Percentiles rank a stretch among this genome's conserved stretches.
Conservation (phyloP, 1,284 basidiomycete genomes). For the Fomitiporia mediterranea region DNA sequence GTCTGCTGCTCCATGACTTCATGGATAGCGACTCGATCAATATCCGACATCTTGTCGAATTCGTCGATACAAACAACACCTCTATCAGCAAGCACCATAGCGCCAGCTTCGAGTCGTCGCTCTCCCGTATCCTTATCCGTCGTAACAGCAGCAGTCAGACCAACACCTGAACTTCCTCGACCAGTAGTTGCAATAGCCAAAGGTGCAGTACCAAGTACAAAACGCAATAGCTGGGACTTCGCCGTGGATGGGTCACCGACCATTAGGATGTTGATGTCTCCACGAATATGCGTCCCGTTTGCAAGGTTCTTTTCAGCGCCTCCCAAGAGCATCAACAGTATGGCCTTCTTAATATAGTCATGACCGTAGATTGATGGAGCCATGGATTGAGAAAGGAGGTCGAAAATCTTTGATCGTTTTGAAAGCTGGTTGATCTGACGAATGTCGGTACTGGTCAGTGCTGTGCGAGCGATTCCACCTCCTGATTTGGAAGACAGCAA, state of each 20-base stretch:
- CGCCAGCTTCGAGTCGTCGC: conserved; percentile 93
- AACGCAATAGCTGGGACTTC: conserved; percentile 95
- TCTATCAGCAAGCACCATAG: conserved; percentile 99
- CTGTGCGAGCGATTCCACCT: conserved; percentile 91
- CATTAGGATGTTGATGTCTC: conserved; percentile 99
- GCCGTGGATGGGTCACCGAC: conserved; percentile 98
- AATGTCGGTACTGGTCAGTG: conserved; percentile 92
- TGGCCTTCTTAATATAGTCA: conserved; percentile 93
- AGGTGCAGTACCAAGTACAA: conserved; percentile 94
- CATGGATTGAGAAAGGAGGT: conserved; percentile 88
- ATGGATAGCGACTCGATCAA: conserved; percentile 99
- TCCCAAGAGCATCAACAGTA: conserved; percentile 89
- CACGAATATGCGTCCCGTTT: conserved; percentile 98
- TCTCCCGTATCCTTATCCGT: conserved; percentile 98
- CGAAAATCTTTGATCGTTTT: conserved; percentile 83
- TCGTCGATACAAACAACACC: conserved; percentile 99
- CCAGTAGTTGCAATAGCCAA: conserved; percentile 98
- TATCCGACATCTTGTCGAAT: conserved; percentile 99
- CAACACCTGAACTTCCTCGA: conserved; percentile 95
- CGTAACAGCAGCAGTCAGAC: conserved; percentile 98
- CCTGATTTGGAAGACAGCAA: conserved; percentile 96
- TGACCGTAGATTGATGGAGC: conserved; percentile 98
- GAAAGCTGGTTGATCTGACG: conserved; percentile 94
- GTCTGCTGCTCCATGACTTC: conserved; percentile 99
- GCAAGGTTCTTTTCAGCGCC: conserved; percentile 97